Base-by-base conservation (phyloP, 345 rosid species). In the Cardiospermum halicacabum region DNA sequence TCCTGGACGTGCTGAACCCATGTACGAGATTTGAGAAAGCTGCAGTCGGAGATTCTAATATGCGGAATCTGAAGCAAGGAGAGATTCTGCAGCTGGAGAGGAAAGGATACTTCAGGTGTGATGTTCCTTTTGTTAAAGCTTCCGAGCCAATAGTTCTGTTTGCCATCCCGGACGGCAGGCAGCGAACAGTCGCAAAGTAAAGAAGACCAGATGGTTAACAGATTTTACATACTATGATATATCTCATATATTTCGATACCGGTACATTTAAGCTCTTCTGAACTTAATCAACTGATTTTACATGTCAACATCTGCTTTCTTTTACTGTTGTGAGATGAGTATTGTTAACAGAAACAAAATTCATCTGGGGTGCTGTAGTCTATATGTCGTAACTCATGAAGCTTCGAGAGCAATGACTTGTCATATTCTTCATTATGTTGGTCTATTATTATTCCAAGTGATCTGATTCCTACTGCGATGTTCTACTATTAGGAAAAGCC, bases 81-180 rank as follows among this genome's bases (percentile, higher is more conserved):
- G 96, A 89, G 43, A 60, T 79, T 70, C 39, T 91, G 79, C 97
- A 91, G 78, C 83, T 91, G 49, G 97, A 91, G 86, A 88, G 97
- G 83, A 92, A 90, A 77, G 97, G 98, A 55, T 92, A 92, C 70
- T 92, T 75, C 74, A 83, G 85, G 66, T 88, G 93, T 27, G 98
- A 92, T 74, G 92, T 83, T 55, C 97, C 98, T 7, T 89, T 79
- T 58, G 39, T 75, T 37, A 82, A 85, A 64, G 63, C 96, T 11
- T 84, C 90, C 0, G 88, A 86, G 77, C 87, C 96, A 3, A 63
- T 90, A 0, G 89, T 92, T 63, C 75, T 92, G 36, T 70, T 83
- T 19, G 87, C 90, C 0, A 85, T 88, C 72, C 97, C 98, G 1
- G 98, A 93, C 77, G 97, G 97, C 40, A 70, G 87, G 60, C 87